Evolutionary conservation across 1,284 basidiomycete species (phyloP).

Genomic region (Agaricales sp.): DNA sequence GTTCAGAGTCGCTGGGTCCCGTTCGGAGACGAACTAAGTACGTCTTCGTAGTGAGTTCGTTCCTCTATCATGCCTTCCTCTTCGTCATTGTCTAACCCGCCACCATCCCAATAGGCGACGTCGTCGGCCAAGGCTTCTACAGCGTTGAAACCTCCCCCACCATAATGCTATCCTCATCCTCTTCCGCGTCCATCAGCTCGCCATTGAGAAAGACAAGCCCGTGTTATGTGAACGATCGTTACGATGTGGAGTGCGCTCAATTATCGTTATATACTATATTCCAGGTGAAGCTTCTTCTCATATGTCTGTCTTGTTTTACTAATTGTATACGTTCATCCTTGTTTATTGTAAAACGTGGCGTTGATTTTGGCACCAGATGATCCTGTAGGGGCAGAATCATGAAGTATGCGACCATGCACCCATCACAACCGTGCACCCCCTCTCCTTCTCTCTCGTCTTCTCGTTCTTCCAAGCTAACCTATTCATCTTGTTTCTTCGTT

Average conservation of each 20-base stretch:
- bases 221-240: constrained; percentile 99
- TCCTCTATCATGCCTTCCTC: constrained; percentile 90
- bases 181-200: constrained; percentile 94
- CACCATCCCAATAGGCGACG: constrained; percentile 97
- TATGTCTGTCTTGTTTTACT: too few relatives aligned
- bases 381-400: constrained; percentile 81
- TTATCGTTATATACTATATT: too few relatives aligned
- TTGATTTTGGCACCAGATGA: constrained; percentile 90
- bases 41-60: too few relatives aligned
- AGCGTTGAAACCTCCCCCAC: constrained; percentile 84
- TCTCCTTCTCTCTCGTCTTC: constrained; percentile 14
- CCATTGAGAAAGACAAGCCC: constrained; percentile 97
- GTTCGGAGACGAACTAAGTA: too few relatives aligned
- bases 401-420: constrained; percentile 82
- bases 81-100: constrained; percentile 98
- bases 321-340: constrained; percentile 87
- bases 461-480: constrained; percentile 21
- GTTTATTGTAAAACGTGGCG: constrained; percentile 88
- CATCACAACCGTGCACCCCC: constrained; percentile 41
- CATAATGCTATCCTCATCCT: constrained; percentile 92
- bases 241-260: too few relatives aligned
- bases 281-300: too few relatives aligned
- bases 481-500: too few relatives aligned
- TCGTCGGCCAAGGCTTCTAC: constrained; percentile 98
- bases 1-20: too few relatives aligned